These are phyloP conservation scores for Xylariaceae sp. DNA, from an alignment of 2,329 filamentous ascomycete species.

Conservation along the genomic window DNA sequence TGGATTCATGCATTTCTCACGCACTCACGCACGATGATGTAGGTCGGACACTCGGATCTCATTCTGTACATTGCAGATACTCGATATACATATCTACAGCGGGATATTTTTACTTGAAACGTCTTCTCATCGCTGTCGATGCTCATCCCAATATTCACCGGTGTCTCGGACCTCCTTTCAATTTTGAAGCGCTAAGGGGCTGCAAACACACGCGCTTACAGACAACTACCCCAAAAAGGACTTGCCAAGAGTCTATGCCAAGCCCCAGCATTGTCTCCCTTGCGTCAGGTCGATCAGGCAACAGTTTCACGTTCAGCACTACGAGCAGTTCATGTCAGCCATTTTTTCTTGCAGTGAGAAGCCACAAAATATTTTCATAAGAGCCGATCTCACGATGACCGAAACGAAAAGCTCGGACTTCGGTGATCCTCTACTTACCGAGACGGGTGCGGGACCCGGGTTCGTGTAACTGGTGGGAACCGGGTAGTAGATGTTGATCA, in stretches of 20 bases:
- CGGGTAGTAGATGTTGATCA: slow-evolving; percentile 27
- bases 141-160: neutral
- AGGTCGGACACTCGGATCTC: no score
- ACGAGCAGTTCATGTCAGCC: slow-evolving; percentile 10
- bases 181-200: neutral
- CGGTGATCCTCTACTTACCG: slow-evolving; percentile 9
- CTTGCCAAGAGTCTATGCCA: neutral
- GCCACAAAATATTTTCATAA: neutral
- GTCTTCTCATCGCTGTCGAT: neutral
- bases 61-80: neutral
- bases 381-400: neutral
- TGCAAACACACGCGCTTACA: no score
- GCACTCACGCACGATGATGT: no score
- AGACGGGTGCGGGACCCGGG: slow-evolving; percentile 22
- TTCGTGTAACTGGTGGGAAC: slow-evolving; percentile 29
- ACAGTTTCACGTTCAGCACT: slow-evolving; percentile 13
- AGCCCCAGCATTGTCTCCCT: neutral
- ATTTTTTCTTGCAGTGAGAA: neutral
- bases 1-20: no score
- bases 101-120: neutral
- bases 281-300: neutral
- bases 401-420: neutral
- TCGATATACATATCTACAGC: neutral
- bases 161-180: neutral
- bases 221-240: neutral